Base-by-base conservation (phyloP, 2,329 filamentous ascomycete genomes). In the Claviceps africana region DNA sequence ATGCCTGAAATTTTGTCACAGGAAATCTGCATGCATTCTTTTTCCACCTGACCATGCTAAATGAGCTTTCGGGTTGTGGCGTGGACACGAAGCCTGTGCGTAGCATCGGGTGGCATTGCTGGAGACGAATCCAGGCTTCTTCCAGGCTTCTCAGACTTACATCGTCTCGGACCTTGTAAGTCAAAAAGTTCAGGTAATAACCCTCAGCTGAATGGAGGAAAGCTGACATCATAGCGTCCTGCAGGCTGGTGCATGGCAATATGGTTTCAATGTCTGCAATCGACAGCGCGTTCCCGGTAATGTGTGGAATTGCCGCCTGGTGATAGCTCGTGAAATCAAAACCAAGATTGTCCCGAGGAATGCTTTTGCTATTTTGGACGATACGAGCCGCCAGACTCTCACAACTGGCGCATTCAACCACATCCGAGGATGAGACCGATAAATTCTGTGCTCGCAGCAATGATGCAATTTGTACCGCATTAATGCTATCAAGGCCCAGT, bases 401-500 rank as follows among this genome's bases (percentile, higher is more conserved):
- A 56, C 68, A 73, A 47, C 65, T 78, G 0, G 75, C 72, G 52
- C 73, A 73, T 59, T 86, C 82, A 51, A 96, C 76, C 15, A 96
- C 81, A 63, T 95, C 86, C 1, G 81, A 77, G 0, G 86, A 82
- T 1, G 81, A 79, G 0, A 89, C 66, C 1, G 64, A 61, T 40
- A 81, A 70, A 0, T 81, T 82, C 19, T 74, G 60, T 40, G 73
- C 76, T 19, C 84, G 79, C 17, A 96, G 70, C 28, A 75, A 69
- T 1, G 79, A 75, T 0, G 88, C 86, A 10, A 95, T 73, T 61
- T 95, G 89, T 5, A 83, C 76, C 0, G 88, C 86, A 55, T 85
- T 90, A 60, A 97, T 93, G 63, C 90, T 96, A 66, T 96, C 90
- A 3, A 96, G 71, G 0, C 91, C 91, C n/a, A 95, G 77, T 53